Base-by-base conservation (phyloP, 352 stramenopile genomes). In the Pythium plurisporium region DNA sequence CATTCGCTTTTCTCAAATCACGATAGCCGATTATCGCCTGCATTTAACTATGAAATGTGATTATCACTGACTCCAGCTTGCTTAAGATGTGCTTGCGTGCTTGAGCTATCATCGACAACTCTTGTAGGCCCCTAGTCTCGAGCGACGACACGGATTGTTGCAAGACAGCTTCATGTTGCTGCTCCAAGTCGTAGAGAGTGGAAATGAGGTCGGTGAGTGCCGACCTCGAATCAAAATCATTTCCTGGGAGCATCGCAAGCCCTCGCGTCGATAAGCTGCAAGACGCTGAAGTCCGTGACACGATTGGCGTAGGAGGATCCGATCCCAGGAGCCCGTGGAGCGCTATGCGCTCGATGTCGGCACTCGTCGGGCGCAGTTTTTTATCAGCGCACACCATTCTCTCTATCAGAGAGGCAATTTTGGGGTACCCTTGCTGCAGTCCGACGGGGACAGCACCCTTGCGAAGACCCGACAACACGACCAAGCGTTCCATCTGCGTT, bases 401-500 rank as follows among this genome's bases (percentile, higher is more conserved):
- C 40, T 64, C 41, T 42, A 90, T 73, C 0, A 89, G 46, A 17
- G 56, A 45, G 6, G 73, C 67, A 7, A 90, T 62, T 8, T 83
- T 66, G 1, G 78, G 72, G 29, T 84, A 70, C 7, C 75, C 47
- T 0, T 42, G 40, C 5, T 59, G n/a, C 6, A 92, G 34, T 4
- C n/a, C 33, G 5, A 31, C 2, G 0, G 79, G 82, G 2, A 89
- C 19, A 14, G 67, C 45, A 0, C 79, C 76, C 15, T 74, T 71
- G 11, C 76, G 73, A 14, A 69, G 60, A 2, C 79, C 67, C 8
- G 55, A 76, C 3, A 92, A 71, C 26, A 84, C 74, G 7, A 79
- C 55, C 29, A 82, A 74, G 38, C 81, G 74, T 56, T 93, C 83
- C 83, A 93, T 93, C 47, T 91, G 82, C 1, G 83, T 91, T 29